Conservation (phyloP, 768 basidiomycete genomes). For the Chiua virens region DNA sequence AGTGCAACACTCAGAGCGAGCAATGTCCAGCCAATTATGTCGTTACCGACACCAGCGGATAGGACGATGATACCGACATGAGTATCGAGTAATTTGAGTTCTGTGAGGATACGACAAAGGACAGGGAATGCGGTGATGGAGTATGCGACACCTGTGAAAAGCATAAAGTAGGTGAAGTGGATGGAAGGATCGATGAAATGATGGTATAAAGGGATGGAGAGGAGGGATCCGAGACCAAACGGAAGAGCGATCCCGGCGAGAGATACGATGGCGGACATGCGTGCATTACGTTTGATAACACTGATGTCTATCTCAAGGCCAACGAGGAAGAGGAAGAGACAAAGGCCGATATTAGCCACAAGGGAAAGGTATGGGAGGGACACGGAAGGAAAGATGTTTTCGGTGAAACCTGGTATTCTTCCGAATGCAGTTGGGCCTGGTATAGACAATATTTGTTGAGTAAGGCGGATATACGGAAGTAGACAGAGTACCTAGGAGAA, state of each 20-base stretch:
- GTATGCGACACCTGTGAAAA: conserved; percentile 91
- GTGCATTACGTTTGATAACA: conserved; percentile 77
- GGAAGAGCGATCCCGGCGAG: conserved; percentile 84
- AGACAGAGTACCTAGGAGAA: conserved; percentile 66
- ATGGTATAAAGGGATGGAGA: conserved; percentile 53
- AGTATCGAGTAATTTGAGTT: conserved; percentile 88
- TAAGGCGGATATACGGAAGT: conserved; percentile 32
- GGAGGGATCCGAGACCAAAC: conserved; percentile 78
- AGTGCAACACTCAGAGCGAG: conserved; percentile 90
- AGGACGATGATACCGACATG: conserved; percentile 91
- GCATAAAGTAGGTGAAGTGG: conserved; percentile 87
- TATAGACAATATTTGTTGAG: not conserved
- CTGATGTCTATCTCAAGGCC: conserved; percentile 86
- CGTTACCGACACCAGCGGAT: conserved; percentile 88
- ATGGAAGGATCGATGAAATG: conserved; percentile 64
- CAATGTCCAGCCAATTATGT: conserved; percentile 85
- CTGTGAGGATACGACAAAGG: conserved; percentile 83
- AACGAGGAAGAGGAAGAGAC: conserved; percentile 88
- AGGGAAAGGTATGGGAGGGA: conserved; percentile 81
- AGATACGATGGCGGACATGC: conserved; percentile 67
- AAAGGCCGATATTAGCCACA: conserved; percentile 85
- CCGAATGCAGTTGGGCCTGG: conserved; percentile 61
- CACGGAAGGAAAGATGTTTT: conserved; percentile 74
- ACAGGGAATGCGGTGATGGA: conserved; percentile 88
- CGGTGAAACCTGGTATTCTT: conserved; percentile 84